Evolutionary conservation across 331 rosid species (phyloP).

Genomic region (Malus hybrid): DNA sequence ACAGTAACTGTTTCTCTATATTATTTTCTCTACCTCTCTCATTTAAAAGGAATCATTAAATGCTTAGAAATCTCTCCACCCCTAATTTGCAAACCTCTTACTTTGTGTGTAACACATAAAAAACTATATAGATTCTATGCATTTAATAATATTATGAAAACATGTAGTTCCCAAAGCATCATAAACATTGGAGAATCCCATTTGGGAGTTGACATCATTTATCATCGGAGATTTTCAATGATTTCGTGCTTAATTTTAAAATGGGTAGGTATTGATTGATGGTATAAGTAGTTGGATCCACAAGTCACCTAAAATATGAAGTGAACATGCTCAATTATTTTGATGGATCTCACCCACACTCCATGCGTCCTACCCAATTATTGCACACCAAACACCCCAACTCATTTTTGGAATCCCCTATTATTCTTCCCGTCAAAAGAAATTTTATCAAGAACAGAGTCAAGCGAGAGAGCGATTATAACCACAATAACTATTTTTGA

Average conservation of each 20-base stretch:
- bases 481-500: background rate
- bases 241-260: background rate
- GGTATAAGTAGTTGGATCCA: background rate
- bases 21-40: background rate
- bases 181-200: background rate
- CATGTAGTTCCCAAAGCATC: background rate
- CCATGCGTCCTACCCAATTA: background rate
- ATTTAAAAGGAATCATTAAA: background rate
- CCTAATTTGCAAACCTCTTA: background rate
- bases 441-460: too few relatives aligned
- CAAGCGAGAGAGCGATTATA: too few relatives aligned
- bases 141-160: too few relatives aligned
- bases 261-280: background rate
- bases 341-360: background rate
- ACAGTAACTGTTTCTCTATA: background rate
- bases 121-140: background rate
- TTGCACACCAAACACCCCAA: background rate
- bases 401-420: background rate
- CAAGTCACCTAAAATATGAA: background rate
- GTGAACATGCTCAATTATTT: background rate
- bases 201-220: too few relatives aligned
- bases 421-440: too few relatives aligned
- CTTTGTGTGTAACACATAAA: background rate
- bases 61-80: background rate
- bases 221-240: too few relatives aligned